Evolutionary conservation across 192 early-diverging fungal genomes (phyloP).

Genomic region (Umbelopsis sp.): DNA sequence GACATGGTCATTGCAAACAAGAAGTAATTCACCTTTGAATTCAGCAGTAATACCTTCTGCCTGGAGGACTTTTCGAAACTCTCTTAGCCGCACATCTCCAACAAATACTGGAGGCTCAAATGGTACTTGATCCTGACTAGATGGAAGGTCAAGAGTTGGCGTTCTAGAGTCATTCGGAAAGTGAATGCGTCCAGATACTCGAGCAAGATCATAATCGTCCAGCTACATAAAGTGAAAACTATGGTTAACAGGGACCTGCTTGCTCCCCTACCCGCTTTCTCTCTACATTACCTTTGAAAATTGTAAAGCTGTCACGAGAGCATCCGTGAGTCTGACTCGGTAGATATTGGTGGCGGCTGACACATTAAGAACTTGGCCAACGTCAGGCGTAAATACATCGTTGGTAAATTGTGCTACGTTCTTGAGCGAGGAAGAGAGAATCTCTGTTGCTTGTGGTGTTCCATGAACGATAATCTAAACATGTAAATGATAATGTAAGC

Average conservation of each 20-base stretch:
- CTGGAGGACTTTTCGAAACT: conserved; percentile 73
- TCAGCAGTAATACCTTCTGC: conserved; percentile 75
- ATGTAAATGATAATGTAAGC: neutral
- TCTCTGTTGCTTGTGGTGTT: conserved; percentile 64
- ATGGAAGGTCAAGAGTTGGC: conserved; percentile 68
- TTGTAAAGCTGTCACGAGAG: conserved; percentile 75
- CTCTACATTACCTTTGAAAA: conserved; percentile 63
- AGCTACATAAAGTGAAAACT: conserved; percentile 35
- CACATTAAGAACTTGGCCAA: conserved; percentile 87
- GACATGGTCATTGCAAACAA: conserved; percentile 83
- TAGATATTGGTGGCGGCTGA: conserved; percentile 88
- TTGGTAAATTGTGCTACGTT: conserved; percentile 72
- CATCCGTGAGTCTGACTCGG: conserved; percentile 86
- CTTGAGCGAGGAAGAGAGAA: conserved; percentile 63
- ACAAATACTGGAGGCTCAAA: conserved; percentile 72
- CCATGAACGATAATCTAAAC: conserved; percentile 88
- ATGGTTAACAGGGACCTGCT: neutral
- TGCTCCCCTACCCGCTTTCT: neutral
- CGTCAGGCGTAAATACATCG: conserved; percentile 79
- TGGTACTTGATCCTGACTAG: neutral
- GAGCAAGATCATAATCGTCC: conserved; percentile 78
- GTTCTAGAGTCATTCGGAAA: conserved; percentile 61
- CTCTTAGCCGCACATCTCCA: conserved; percentile 84
- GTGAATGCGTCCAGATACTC: conserved; percentile 75
- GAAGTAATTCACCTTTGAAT: conserved; percentile 81